Conservation (phyloP, 345 rosid species). For the Euclidium syriacum region DNA sequence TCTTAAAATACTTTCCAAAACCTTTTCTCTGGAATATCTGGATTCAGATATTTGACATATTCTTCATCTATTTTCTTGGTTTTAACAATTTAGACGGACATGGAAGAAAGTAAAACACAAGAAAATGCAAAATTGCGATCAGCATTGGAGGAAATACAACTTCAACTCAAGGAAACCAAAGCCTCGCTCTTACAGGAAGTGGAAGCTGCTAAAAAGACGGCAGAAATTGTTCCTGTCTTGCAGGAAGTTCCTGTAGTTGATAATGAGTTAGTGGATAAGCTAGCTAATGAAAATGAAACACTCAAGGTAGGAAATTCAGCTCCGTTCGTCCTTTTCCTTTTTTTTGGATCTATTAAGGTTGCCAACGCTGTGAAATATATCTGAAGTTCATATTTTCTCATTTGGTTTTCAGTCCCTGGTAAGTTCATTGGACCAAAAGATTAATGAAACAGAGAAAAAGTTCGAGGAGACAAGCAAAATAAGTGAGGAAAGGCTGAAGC, state of each 20-base stretch:
- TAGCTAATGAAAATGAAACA: slow-evolving; percentile 70
- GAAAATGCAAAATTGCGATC: slow-evolving; percentile 81
- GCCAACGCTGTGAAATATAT: slow-evolving; percentile 20
- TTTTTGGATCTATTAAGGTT: neutral
- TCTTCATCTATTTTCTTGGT: slow-evolving; percentile 4
- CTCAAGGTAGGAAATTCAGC: slow-evolving; percentile 56
- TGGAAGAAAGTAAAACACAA: slow-evolving; percentile 85
- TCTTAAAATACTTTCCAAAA: neutral
- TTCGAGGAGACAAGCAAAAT: slow-evolving; percentile 71
- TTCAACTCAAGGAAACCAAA: slow-evolving; percentile 71
- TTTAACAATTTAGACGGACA: slow-evolving; percentile 50
- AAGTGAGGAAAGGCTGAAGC: slow-evolving; percentile 87
- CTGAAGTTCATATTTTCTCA: slow-evolving; percentile 18
- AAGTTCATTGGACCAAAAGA: slow-evolving; percentile 72
- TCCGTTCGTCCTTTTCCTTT: neutral
- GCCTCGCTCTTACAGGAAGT: slow-evolving; percentile 56
- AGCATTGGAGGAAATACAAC: slow-evolving; percentile 65
- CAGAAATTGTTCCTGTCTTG: slow-evolving; percentile 64
- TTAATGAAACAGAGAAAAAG: slow-evolving; percentile 75
- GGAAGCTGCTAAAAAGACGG: slow-evolving; percentile 61
- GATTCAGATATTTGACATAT: neutral
- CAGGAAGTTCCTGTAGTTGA: slow-evolving; percentile 84
- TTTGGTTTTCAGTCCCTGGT: slow-evolving; percentile 58
- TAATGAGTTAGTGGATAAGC: slow-evolving; percentile 60
- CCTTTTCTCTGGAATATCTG: neutral